phyloP scores from a whole-genome alignment of 441 rosid species.

The Corymbia calophylla region DNA sequence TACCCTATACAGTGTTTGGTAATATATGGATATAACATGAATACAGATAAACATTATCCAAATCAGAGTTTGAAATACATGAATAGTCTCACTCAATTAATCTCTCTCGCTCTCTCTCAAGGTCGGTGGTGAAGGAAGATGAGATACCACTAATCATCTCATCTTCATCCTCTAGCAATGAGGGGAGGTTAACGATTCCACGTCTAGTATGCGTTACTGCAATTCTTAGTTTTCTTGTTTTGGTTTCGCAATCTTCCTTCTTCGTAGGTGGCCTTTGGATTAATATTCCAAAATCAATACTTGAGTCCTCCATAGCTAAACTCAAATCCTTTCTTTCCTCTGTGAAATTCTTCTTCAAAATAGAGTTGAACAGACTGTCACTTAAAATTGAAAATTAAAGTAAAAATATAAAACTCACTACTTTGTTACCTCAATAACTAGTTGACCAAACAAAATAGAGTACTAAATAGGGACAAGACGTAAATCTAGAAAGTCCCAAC shows the following conservation, averaged over 20 bases:
- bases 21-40: background rate
- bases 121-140: background rate
- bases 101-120: background rate
- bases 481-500: background rate
- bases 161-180: background rate
- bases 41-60: background rate
- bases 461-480: background rate
- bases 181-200: background rate
- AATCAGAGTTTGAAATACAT: background rate
- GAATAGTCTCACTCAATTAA: background rate
- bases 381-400: background rate
- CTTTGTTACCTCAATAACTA: background rate
- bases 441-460: background rate
- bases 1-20: background rate
- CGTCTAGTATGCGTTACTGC: rapidly evolving
- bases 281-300: background rate
- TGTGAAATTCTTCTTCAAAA: background rate
- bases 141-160: background rate
- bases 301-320: background rate
- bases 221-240: background rate
- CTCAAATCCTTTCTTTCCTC: background rate
- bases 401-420: background rate
- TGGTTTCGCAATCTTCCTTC: background rate
- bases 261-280: background rate
- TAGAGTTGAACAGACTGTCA: background rate